A percentile compares a stretch with the other conserved stretches of the same genome.
phyloP scores from a whole-genome alignment of 345 rosid genomes.

The Balakata baccata region DNA sequence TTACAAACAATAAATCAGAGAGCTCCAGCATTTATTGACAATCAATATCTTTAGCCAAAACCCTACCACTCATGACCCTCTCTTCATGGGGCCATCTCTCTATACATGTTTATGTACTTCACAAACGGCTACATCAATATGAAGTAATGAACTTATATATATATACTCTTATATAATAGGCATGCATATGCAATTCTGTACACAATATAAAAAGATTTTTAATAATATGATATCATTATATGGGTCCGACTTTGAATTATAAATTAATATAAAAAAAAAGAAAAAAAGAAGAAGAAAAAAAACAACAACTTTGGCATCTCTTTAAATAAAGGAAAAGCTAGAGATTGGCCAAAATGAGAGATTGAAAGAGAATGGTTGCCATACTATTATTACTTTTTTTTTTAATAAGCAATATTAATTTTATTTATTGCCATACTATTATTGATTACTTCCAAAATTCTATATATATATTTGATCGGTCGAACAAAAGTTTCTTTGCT shows the following conservation, averaged over 20 bases:
- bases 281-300: neutral
- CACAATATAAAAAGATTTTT: no score
- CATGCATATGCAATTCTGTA: neutral
- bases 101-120: no score
- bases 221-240: neutral
- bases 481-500: constrained; percentile 15
- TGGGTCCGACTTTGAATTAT: neutral
- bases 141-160: neutral
- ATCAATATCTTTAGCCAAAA: constrained; percentile 28
- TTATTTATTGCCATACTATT: no score
- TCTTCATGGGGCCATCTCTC: constrained; percentile 14
- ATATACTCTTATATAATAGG: neutral
- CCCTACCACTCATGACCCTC: constrained; percentile 2
- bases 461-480: no score
- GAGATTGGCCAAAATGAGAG: neutral
- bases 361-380: constrained; percentile 3
- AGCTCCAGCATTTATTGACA: constrained; percentile 25
- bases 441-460: no score
- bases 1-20: neutral
- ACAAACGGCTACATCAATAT: no score
- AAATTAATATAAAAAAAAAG: neutral
- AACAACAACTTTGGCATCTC: neutral
- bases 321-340: constrained; percentile 8
- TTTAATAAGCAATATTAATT: no score
- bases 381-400: no score